Evolutionary conservation across 1,284 basidiomycete genomes (phyloP).

Genomic region (Stereum hirsutum): DNA sequence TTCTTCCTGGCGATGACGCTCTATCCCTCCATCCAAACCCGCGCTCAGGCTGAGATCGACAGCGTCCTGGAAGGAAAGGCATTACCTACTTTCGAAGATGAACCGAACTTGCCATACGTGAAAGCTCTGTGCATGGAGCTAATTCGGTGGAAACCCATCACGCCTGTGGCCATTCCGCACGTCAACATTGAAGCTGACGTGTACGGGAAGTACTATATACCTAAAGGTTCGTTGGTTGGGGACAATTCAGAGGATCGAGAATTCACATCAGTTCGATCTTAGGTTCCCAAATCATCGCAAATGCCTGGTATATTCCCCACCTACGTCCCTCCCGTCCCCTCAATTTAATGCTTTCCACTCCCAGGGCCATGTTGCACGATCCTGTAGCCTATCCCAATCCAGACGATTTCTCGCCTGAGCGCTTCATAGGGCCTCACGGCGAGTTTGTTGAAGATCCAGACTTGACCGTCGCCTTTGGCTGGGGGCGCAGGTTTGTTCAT

Average conservation of each 20-base stretch:
- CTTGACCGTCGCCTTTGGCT: slow-evolving; percentile 9
- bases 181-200: slow-evolving; percentile 12
- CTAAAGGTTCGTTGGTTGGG: slow-evolving; percentile 8
- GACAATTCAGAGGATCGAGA: no score
- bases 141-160: slow-evolving; percentile 13
- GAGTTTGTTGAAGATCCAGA: slow-evolving; percentile 11
- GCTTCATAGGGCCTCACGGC: slow-evolving; percentile 14
- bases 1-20: slow-evolving; percentile 17
- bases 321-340: not conserved
- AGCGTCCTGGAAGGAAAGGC: slow-evolving; percentile 13
- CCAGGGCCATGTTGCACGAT: slow-evolving; percentile 20
- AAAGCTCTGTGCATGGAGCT: slow-evolving; percentile 18
- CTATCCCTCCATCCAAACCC: slow-evolving; percentile 15
- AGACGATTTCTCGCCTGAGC: slow-evolving; percentile 17
- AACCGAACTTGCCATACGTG: slow-evolving; percentile 9
- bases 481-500: slow-evolving; percentile 4
- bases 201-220: slow-evolving; percentile 14
- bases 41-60: slow-evolving; percentile 18
- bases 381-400: slow-evolving; percentile 18
- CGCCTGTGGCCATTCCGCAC: slow-evolving; percentile 2
- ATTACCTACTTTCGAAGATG: slow-evolving; percentile 15
- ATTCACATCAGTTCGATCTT: not conserved
- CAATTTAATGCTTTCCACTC: not conserved
- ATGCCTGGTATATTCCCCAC: not conserved
- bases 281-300: not conserved